Base-by-base conservation (phyloP, 495 filamentous ascomycete genomes). In the Diplogelasinospora grovesii region DNA sequence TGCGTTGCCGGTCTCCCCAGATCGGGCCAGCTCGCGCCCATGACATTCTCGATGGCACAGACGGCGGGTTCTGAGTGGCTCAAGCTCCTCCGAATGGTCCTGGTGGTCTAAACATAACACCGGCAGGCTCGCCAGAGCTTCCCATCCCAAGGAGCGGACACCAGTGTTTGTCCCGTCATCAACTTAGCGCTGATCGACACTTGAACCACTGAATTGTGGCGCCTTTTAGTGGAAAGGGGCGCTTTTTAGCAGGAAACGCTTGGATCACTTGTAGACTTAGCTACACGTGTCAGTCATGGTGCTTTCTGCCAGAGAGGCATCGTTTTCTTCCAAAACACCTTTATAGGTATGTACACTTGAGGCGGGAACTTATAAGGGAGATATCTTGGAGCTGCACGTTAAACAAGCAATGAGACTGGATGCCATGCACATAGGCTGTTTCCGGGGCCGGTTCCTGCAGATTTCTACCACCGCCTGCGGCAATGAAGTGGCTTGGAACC, bases 161-260 rank as follows among this genome's bases (percentile, higher is more conserved):
- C 14, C 32, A 31, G 39, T 41, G 45, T 44, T 46, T 30, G 36
- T 46, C 45, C 54, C 35, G 53, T 48, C 47, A 43, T 43, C 42
- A 30, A 44, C 45, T 52, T 57, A 49, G 51, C 54, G 48, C 42
- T 54, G 51, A 57, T 57, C 51, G 41, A 39, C 51, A 50, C 50
- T 39, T 46, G 48, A 31, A 49, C 48, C 43, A 41, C 31, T 16
- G 25, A 26, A 23, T 22, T 19, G 35, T 39, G 43, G 36, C 36
- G 43, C 21, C 22, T 34, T 46, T 35, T 32, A 28, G 36, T 16
- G 21, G 13, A 23, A 27, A 46, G 43, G 36, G 43, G 36, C 15
- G 20, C n/a, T n/a, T n/a, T n/a, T n/a, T n/a, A n/a, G n/a, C n/a
- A n/a, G n/a, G n/a, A n/a, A n/a, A n/a, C n/a, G n/a, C n/a, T n/a